Base-by-base conservation (phyloP, 2,329 filamentous ascomycete genomes). In the Stagonosporopsis cucurbitacearum region DNA sequence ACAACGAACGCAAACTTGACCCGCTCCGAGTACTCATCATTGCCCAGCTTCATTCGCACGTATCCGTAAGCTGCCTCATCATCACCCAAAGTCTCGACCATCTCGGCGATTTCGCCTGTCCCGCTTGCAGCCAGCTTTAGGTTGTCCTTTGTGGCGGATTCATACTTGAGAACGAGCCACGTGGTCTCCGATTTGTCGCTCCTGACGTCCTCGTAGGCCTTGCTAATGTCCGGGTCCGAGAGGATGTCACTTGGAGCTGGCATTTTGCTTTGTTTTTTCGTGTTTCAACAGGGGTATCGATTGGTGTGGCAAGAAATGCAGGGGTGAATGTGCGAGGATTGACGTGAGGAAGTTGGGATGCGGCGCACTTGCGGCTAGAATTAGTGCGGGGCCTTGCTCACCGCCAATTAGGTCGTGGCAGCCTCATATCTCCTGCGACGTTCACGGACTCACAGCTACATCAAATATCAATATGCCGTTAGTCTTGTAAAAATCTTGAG, bases 1-100 rank as follows among this genome's bases (percentile, higher is more conserved):
- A 88, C 81, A 28, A 89, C 77, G 44, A 90, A 80, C 44, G 79
- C 82, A 70, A 90, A 90, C 77, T 90, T 90, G 69, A 88, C 84
- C 33, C 88, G 80, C 69, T 79, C 86, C 75, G 81, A 85, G 79
- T 90, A 88, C 62, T 84, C 84, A 73, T 90, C 87, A 77, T 89
- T 90, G 70, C 86, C 86, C 73, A 90, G 86, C 78, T 89, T 86
- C 68, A 73, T 66, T 23, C 71, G 54, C 37, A 74, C 66, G 77
- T 89, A 89, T 51, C 80, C 86, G 77, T 88, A 89, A 73, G 87
- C 84, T 51, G 86, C 86, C 75, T 87, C 81, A 32, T 70, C 68
- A 67, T 86, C 80, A 71, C 86, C 85, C 11, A 90, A 78, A 59
- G 79, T 75, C 28, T 67, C 67, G n/a, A 80, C 77, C 58, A 89